Base-by-base conservation (phyloP, 2,329 filamentous ascomycete genomes). In the Aspergillus persii region DNA sequence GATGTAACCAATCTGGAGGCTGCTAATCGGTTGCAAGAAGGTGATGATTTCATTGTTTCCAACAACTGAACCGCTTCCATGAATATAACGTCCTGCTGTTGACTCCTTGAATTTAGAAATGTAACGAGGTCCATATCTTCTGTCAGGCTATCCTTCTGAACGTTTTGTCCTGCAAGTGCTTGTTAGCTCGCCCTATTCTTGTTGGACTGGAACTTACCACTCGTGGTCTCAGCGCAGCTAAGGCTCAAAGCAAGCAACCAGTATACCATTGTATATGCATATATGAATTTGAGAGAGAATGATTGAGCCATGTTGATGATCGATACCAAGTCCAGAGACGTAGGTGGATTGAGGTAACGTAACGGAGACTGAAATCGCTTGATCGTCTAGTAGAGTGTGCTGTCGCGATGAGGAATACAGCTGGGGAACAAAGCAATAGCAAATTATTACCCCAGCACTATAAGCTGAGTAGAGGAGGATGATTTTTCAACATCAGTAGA, bases 21-120 rank as follows among this genome's bases (percentile, higher is more conserved):
- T 7, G 84, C 84, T 41, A 84, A 70, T 7, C 79, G 79, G 58
- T 81, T 79, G 72, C 84, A 87, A 0, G 82, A 80, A 2, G 82
- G 77, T 8, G 77, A 72, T 4, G 74, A 72, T 50, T 79, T 73
- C 66, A 83, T 73, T 0, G 76, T 76, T 12, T 78, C 68, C 3
- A 84, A 69, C 2, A 81, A 66, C 3, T 74, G 69, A 18, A 81
- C 64, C 2, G 80, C 80, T 54, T 78, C 67, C 3, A 68, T 71
- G 48, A 80, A 77, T n/a, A 79, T 63, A 2, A 66, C 69, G 49
- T 76, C 69, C n/a, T 71, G 61, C 4, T 71, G 66, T 9, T 60
- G 63, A 1, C 55, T 30, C 29, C 61, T 70, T 1, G 63, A 57
- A 50, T 58, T 64, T 5, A 77, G 59, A 23, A 72, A 66, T 1